Evolutionary conservation across 495 filamentous ascomycete species (phyloP), one percentile per base, ranked within the genome.

Genomic region (Trichocladium antarcticum): DNA sequence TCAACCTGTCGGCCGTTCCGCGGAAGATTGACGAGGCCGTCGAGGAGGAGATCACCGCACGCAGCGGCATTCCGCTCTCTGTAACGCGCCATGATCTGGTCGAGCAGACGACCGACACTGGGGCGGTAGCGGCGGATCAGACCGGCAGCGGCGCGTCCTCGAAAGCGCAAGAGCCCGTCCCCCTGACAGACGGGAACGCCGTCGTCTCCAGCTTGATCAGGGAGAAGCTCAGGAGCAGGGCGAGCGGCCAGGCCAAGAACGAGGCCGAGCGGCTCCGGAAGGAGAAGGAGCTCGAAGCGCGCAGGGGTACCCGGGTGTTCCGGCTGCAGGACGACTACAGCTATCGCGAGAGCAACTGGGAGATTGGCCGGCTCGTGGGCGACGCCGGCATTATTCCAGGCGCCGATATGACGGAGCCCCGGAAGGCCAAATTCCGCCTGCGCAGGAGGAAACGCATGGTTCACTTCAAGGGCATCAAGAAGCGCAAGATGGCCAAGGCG

Each of bases 311-410:
- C 44, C 65, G 50, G 64, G 55, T 73, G 6, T 60, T 78, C 31
- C 69, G 73, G 47, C 61, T 89, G 51, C 73, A 79, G 38, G 71
- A 75, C 5, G 81, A 85, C 45, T 88, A 89, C 66, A 82, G 83
- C 69, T 89, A 86, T 67, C 77, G 86, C 50, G 82, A 89, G 70
- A 73, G 78, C 44, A 95, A 92, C 68, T 90, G 83, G 83, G 68
- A 81, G 62, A 89, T 96, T 68, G 89, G 88, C 45, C 68, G 67
- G 1, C 47, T 74, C 27, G 59, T 73, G 1, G 58, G 58, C 37
- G 57, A 61, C 31, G 50, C 41, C 15, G 62, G 64, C 35, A 47
- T 28, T 42, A 47, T 63, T 3, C 51, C 56, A 3, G 62, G 64
- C 29, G 53, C 60, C 3, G 61, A 60, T 42, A 60, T 60, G 57